phyloP scores from a whole-genome alignment of 257 asterid species.

The Ilex aquifolium region DNA sequence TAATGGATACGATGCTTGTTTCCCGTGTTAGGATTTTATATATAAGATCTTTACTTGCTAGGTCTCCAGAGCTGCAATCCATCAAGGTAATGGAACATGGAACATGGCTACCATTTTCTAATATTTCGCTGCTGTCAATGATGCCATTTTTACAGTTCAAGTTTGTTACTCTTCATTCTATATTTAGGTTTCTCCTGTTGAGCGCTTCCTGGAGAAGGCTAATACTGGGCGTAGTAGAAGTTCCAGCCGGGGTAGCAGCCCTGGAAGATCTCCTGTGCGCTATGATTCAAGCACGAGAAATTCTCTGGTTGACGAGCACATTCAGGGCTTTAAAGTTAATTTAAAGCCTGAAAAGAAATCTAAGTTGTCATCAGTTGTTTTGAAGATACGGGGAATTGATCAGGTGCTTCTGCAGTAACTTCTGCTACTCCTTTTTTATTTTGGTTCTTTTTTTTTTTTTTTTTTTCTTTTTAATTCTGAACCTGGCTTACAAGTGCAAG shows the following conservation, averaged over 20 bases:
- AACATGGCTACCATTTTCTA: slow-evolving; percentile 6
- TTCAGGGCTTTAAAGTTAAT: slow-evolving; percentile 86
- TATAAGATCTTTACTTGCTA: slow-evolving; percentile 91
- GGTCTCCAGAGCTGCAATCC: slow-evolving; percentile 98
- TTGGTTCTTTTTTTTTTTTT: not conserved
- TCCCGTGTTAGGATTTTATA: slow-evolving; percentile 98
- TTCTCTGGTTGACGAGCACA: slow-evolving; percentile 65
- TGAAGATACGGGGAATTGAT: slow-evolving; percentile 98
- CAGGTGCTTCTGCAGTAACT: slow-evolving; percentile 48
- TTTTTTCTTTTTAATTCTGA: slow-evolving; percentile 8
- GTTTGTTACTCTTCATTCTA: slow-evolving; percentile 14
- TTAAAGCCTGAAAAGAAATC: slow-evolving; percentile 92
- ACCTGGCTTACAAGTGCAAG: not conserved
- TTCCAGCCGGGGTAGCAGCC: slow-evolving; percentile 95
- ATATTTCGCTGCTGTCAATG: slow-evolving; percentile 6
- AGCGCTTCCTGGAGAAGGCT: slow-evolving; percentile 89
- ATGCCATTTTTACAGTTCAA: not conserved
- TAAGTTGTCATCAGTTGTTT: slow-evolving; percentile 87
- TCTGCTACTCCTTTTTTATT: slow-evolving; percentile 6
- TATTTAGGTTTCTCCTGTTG: slow-evolving; percentile 81
- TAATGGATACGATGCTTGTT: slow-evolving; percentile 99
- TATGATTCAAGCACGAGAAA: slow-evolving; percentile 63
- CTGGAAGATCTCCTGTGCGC: slow-evolving; percentile 86
- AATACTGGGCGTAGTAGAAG: slow-evolving; percentile 87
- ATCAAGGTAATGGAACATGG: slow-evolving; percentile 61